A percentile compares a stretch with the other conserved stretches of the same genome.
phyloP scores from a whole-genome alignment of 1,284 basidiomycete genomes.

The Ceratorhiza oryzae-sativae region DNA sequence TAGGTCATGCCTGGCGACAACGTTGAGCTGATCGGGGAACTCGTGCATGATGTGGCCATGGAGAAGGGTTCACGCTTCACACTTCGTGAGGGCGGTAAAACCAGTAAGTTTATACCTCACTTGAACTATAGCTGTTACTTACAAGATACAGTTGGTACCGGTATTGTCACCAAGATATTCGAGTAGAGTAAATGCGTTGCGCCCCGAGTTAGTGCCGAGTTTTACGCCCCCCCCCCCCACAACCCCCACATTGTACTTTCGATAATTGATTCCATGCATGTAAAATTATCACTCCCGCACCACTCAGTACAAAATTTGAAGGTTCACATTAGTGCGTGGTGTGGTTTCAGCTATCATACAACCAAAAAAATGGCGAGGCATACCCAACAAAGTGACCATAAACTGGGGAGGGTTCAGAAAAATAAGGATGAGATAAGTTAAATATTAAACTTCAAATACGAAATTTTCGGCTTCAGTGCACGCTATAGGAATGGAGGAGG shows the following conservation, averaged over 20 bases:
- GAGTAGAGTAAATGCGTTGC: no score
- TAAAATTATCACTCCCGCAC: constrained; percentile 17
- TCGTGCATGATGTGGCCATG: constrained; percentile 89
- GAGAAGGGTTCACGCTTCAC: constrained; percentile 96
- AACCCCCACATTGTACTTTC: neutral
- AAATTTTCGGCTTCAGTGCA: neutral
- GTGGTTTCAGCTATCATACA: constrained; percentile 1
- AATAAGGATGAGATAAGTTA: constrained; percentile 15
- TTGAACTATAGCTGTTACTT: neutral
- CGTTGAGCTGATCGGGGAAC: constrained; percentile 88
- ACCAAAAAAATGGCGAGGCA: neutral
- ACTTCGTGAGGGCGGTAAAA: constrained; percentile 95
- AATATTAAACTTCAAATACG: neutral
- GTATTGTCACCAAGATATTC: constrained; percentile 85
- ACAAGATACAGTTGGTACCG: constrained; percentile 75
- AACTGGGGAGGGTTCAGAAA: neutral
- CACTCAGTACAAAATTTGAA: constrained; percentile 18
- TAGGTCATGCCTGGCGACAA: constrained; percentile 99
- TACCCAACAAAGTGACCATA: neutral
- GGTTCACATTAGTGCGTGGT: neutral
- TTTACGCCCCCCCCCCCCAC: neutral
- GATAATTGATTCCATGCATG: constrained; percentile 4
- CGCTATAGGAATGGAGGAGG: neutral
- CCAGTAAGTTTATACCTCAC: constrained; percentile 61
- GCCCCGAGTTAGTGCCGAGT: no score